These are phyloP conservation scores for Neoboletus brunneissimus DNA, from an alignment of 768 basidiomycete genomes.

Conservation along the genomic window DNA sequence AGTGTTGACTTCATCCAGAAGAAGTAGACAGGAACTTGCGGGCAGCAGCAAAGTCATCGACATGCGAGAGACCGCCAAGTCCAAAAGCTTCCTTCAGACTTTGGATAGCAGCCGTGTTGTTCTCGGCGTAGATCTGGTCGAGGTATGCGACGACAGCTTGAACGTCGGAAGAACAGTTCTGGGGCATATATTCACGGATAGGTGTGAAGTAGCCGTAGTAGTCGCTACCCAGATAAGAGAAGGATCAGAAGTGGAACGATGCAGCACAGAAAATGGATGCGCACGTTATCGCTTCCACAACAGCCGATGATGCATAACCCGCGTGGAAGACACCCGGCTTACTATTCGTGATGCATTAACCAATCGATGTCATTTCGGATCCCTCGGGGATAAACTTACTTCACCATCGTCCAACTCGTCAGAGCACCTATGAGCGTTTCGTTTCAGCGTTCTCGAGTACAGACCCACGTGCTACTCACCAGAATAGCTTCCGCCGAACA, in stretches of 20 bases:
- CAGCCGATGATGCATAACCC: slow-evolving; percentile 45
- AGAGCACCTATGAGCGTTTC: slow-evolving; percentile 29
- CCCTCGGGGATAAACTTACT: slow-evolving; percentile 38
- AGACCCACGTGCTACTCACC: slow-evolving; percentile 13
- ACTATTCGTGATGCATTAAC: slow-evolving; percentile 22
- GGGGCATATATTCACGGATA: slow-evolving; percentile 62
- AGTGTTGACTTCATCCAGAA: neutral
- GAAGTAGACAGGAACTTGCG: slow-evolving; percentile 29
- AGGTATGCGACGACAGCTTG: slow-evolving; percentile 60
- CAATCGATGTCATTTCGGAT: neutral
- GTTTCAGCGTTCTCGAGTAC: neutral
- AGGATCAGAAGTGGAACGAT: neutral
- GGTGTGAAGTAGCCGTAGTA: slow-evolving; percentile 62
- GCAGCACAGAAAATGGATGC: slow-evolving; percentile 10
- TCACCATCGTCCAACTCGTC: slow-evolving; percentile 68
- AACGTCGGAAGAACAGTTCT: slow-evolving; percentile 73
- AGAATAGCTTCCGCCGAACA: slow-evolving; percentile 43
- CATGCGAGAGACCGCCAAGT: slow-evolving; percentile 51
- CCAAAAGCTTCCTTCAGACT: slow-evolving; percentile 58
- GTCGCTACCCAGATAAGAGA: slow-evolving; percentile 15
- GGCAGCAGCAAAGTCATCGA: slow-evolving; percentile 66
- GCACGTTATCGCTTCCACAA: slow-evolving; percentile 44
- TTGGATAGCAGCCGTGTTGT: slow-evolving; percentile 47
- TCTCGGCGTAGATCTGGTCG: slow-evolving; percentile 51
- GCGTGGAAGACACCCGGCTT: slow-evolving; percentile 41